Evolutionary conservation across 176 grass and related monocot species (phyloP).

Genomic region (Guadua angustifolia): DNA sequence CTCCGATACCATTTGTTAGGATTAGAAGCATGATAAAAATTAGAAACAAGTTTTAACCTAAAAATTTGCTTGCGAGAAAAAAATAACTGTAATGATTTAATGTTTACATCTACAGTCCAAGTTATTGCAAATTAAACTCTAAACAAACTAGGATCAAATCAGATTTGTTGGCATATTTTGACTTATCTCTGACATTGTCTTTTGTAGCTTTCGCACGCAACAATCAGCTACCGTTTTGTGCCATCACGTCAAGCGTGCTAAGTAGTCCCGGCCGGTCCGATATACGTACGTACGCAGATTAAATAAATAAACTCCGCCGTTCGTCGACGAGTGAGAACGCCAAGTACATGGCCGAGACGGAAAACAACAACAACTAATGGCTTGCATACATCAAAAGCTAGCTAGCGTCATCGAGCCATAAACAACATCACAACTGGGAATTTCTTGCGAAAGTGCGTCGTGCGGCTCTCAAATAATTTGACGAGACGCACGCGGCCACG

Average conservation of each 20-base stretch:
- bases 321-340: conserved; percentile 2
- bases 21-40: too few species aligned
- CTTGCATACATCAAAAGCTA: neutral
- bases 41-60: too few species aligned
- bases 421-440: neutral
- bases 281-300: neutral
- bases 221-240: neutral
- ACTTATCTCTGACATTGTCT: neutral
- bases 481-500: neutral
- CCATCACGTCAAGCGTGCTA: neutral
- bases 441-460: neutral
- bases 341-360: neutral
- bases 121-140: too few species aligned
- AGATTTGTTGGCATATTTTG: too few species aligned
- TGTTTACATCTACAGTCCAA: too few species aligned
- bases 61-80: too few species aligned
- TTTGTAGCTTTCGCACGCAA: neutral
- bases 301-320: neutral
- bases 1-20: too few species aligned
- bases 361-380: neutral
- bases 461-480: neutral
- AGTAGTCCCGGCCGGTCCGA: too few species aligned
- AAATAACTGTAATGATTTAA: too few species aligned
- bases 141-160: too few species aligned
- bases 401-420: neutral